Evolutionary conservation across 169 alveolate species (phyloP), one percentile per base, ranked within the genome.

Genomic region (Cryptosporidium viatorum): DNA sequence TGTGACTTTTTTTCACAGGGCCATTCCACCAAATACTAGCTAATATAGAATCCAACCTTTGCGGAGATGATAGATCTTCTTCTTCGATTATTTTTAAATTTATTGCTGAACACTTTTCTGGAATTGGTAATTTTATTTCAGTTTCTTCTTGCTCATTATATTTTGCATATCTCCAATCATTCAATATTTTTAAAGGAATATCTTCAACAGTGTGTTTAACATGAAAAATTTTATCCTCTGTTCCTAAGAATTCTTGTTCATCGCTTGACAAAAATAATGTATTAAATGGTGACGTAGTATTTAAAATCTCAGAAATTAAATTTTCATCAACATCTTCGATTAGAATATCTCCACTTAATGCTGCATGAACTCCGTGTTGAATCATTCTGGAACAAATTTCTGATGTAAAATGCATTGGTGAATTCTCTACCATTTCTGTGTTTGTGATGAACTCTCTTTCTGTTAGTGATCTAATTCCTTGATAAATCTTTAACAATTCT

Each of bases 11-110:
- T 59, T 31, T 65, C 6, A 35, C 43, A 29, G 74, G 74, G 39
- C 74, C 67, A 59, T 62, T 26, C 89, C 89, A 80, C 89, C 89
- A 80, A 14, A 80, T 48, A 41, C 41, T 65, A 12, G 89, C 80
- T 21, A 60, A 18, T 1, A 18, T 16, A 5, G 74, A 80, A 26
- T 59, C 31, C 23, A 80, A 16, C 18, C 23, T 50, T 59, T 62
- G 67, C 21, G 75, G 73, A 41, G 18, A 16, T 29, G 51, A 21
- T 21, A 29, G 26, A 43, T 59, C 21, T 7, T 59, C 51, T 43
- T 59, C 75, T 62, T 59, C 43, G 10, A 65, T n/a, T 23, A 80
- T 26, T 37, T 29, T 80, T 26, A 62, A 60, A 48, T 80, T 80
- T 3, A 80, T 59, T 16, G 89, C 80, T 39, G 75, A 59, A 41